A percentile compares a stretch with the other conserved stretches of the same genome.
Conservation (phyloP, 331 rosid species). For the Acacia pycnantha region DNA sequence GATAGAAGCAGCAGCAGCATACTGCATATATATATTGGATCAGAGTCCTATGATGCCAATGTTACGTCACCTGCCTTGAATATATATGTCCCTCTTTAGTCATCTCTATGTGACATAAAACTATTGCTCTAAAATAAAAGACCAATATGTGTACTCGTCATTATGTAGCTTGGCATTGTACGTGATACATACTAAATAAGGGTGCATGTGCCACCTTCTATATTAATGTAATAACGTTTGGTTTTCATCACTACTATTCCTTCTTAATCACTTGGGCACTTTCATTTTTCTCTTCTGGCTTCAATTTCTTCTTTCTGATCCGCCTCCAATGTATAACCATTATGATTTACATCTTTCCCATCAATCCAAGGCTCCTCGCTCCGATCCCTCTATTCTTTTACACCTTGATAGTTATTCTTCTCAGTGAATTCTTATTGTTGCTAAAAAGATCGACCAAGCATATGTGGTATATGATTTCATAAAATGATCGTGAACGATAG, state of each 20-base stretch:
- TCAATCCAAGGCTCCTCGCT: background rate
- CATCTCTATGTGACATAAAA: background rate
- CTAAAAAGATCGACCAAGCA: background rate
- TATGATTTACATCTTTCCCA: background rate
- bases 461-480: background rate
- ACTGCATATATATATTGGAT: background rate
- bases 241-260: background rate
- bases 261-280: background rate
- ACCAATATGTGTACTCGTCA: background rate
- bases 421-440: background rate
- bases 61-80: background rate
- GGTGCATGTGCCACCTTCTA: background rate
- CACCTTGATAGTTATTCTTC: background rate
- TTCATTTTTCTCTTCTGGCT: background rate
- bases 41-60: background rate
- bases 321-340: background rate
- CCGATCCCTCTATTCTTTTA: background rate
- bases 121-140: background rate
- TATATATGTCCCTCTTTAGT: background rate
- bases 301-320: no score
- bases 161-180: background rate
- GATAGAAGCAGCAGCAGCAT: background rate
- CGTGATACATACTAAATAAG: background rate
- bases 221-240: background rate
- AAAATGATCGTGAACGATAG: background rate